Base-by-base conservation (phyloP, 176 grass and related monocot species). In the Poa annua region DNA sequence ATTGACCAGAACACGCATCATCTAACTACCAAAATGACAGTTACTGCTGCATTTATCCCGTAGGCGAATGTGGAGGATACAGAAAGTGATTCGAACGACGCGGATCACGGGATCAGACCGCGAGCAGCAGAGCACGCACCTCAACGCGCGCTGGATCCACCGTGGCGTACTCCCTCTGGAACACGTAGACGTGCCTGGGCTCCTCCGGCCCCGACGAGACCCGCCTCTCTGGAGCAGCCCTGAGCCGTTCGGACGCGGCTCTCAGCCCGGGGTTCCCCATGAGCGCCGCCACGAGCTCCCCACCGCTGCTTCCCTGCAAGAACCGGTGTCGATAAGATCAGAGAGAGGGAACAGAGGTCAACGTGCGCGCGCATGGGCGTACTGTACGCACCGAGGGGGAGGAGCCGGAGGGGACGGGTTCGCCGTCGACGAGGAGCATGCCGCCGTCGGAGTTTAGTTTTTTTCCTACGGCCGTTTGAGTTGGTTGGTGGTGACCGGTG, bases 81-180 rank as follows among this genome's bases (percentile, higher is more conserved):
- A 7, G 35, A 63, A 32, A 42, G 36, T 36, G 22, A 80, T 36
- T 22, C 35, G 17, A 54, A 34, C 71, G 15, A 33, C 25, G 25
- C 24, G 8, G 45, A 74, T 19, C 21, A 44, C 22, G 20, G 12
- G 38, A 81, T 60, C 68, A 5, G 66, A 12, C 34, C 26, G 48
- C 48, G 14, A 79, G 19, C 33, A 9, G 3, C 29, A 44, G 44
- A 83, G 51, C 35, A 26, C 76, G 51, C 83, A 98, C 93, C 87
- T 96, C 72, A 83, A 95, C 87, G 79, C 83, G 67, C 66, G 85
- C 67, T 17, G 91, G 91, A 86, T 98, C 89, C 15, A 95, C 93
- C 11, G 96, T 96, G 85, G 93, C 96, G 71, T 83, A 96, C 83
- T 99, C 93, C 83, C 89, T 77, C 91, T 99, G 91, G 85, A 95